Evolutionary conservation across 2,329 filamentous ascomycete genomes (phyloP).

Genomic region (Cytospora leucostoma): DNA sequence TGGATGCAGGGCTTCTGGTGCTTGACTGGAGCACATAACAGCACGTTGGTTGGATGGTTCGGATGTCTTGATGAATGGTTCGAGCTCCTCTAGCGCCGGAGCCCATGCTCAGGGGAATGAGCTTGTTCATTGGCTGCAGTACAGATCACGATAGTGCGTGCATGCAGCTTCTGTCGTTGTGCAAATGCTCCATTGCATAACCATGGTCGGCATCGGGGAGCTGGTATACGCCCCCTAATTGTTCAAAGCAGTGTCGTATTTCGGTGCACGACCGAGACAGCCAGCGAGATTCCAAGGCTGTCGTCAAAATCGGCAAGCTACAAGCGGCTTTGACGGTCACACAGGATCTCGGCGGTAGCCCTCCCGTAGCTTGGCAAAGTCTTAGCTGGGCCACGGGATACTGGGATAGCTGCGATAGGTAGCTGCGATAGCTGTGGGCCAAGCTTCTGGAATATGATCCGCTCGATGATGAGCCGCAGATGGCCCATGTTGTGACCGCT

Average conservation of each 20-base stretch:
- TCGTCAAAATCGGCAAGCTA: constrained; percentile 16
- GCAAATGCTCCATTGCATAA: constrained; percentile 11
- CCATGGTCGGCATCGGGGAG: constrained; percentile 13
- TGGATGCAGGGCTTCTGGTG: background rate
- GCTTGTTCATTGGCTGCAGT: background rate
- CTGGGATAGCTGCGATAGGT: no score
- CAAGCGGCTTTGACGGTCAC: background rate
- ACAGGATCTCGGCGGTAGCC: constrained; percentile 14
- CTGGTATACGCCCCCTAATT: background rate
- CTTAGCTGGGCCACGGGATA: background rate
- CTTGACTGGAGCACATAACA: background rate
- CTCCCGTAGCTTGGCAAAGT: constrained; percentile 20
- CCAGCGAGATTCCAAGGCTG: background rate
- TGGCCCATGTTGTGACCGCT: constrained; percentile 10
- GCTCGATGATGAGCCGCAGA: constrained; percentile 15
- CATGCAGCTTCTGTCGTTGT: background rate
- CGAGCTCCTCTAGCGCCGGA: background rate
- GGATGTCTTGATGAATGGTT: background rate
- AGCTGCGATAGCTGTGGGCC: background rate
- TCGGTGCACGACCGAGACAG: background rate
- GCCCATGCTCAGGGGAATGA: background rate
- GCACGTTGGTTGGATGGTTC: background rate
- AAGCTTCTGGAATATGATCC: constrained; percentile 23
- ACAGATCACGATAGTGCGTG: background rate
- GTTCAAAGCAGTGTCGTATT: background rate